phyloP scores from a whole-genome alignment of 78 protist genomes.

The Cavenderia fasciculata region DNA sequence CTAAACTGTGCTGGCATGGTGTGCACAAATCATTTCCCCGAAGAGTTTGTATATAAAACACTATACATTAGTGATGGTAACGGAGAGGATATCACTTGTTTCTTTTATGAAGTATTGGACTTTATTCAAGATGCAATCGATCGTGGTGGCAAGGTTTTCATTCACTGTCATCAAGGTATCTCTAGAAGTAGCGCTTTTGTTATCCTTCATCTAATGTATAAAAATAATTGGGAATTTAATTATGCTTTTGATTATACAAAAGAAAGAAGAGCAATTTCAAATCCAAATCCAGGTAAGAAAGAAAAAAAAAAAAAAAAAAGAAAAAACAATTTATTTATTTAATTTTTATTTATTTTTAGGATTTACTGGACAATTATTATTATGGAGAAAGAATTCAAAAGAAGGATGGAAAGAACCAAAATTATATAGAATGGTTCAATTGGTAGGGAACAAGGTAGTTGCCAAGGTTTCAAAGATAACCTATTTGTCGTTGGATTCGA shows the following conservation, averaged over 20 bases:
- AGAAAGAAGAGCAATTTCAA: slow-evolving; percentile 45
- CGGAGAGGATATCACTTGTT: slow-evolving; percentile 65
- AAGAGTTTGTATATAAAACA: slow-evolving; percentile 55
- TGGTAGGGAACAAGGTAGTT: slow-evolving; percentile 20
- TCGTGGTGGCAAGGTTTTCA: slow-evolving; percentile 33
- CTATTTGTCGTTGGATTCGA: slow-evolving; percentile 37
- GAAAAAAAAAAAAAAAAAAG: not conserved
- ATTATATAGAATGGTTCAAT: slow-evolving; percentile 58
- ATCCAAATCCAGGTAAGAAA: slow-evolving; percentile 71
- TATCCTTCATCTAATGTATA: slow-evolving; percentile 56
- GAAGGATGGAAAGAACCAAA: not conserved
- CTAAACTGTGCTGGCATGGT: slow-evolving; percentile 81
- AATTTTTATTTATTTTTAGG: not conserved
- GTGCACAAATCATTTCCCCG: slow-evolving; percentile 56
- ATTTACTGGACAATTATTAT: slow-evolving; percentile 65
- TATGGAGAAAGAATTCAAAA: slow-evolving; percentile 25
- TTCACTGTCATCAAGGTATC: slow-evolving; percentile 81
- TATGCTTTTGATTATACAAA: slow-evolving; percentile 45
- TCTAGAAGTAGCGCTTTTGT: slow-evolving; percentile 70
- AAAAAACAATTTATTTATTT: not conserved
- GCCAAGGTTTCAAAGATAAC: slow-evolving; percentile 22
- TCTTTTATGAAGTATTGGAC: slow-evolving; percentile 72
- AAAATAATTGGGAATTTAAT: slow-evolving; percentile 39
- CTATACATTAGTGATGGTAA: slow-evolving; percentile 69
- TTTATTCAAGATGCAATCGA: slow-evolving; percentile 66